phyloP scores from a whole-genome alignment of 2,329 filamentous ascomycete genomes.

The Helotiales sp. region DNA sequence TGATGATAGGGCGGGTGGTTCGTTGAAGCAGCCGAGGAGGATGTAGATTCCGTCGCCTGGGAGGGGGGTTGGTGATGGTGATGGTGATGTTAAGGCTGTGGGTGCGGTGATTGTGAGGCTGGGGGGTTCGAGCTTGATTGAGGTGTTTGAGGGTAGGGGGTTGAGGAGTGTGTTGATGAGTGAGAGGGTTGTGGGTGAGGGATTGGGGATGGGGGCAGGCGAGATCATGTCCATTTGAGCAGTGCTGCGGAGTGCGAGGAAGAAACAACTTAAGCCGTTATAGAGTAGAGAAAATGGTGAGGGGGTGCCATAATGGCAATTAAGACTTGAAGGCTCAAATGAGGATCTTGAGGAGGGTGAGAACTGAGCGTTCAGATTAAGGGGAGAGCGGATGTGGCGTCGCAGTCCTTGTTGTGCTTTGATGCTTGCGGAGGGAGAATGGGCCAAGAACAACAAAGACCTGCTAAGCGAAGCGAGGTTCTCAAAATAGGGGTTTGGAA shows the following conservation, averaged over 20 bases:
- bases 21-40: constrained; percentile 30
- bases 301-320: neutral
- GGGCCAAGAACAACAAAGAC: constrained; percentile 6
- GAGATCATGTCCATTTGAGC: neutral
- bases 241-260: neutral
- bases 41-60: constrained; percentile 13
- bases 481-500: neutral
- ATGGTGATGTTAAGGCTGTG: neutral
- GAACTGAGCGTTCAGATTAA: too few relatives aligned
- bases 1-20: constrained; percentile 13
- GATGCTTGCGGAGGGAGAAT: constrained; percentile 11
- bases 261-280: neutral
- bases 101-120: neutral
- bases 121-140: neutral
- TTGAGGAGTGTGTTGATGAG: neutral
- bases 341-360: neutral
- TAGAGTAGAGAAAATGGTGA: neutral
- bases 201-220: neutral
- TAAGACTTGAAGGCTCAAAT: neutral
- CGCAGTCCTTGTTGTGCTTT: constrained; percentile 7
- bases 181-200: too few relatives aligned
- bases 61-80: neutral
- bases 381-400: neutral
- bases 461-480: constrained; percentile 13
- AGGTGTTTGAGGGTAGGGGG: neutral